Base-by-base conservation (phyloP, 257 asterid genomes). In the Nicotiana benthamiana region DNA sequence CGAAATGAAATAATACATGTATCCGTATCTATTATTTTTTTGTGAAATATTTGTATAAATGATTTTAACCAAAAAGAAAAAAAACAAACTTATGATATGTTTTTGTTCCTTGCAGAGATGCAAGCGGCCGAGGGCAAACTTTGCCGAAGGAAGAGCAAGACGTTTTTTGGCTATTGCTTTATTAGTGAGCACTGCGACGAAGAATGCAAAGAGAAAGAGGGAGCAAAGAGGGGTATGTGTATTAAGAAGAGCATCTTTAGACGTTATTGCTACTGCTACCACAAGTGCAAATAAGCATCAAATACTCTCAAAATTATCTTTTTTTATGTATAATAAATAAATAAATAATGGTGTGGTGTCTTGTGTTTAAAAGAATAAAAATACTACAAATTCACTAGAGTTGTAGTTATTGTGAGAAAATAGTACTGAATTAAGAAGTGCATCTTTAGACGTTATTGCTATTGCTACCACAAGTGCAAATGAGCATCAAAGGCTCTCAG, bases 251-350 rank as follows among this genome's bases (percentile, higher is more conserved):
- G 11, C 36, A 32, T 32, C 67, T 6, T 6, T 13, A 28, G 66
- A 18, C 27, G 13, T 51, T 56, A 18, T 51, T 80, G 83, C 43
- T 80, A 51, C 79, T 80, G 83, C 77, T 80, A 51, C 53, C 30
- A 9, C 66, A 28, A 64, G 48, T 79, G 82, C 24, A 32, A 32
- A 32, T 32, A 32, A 32, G 6, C 36, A 32, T 32, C 18, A 18
- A 16, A 16, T 53, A 2, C 59, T 15, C 7, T 52, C 57, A 1
- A 2, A 52, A 54, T 54, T 17, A 22, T 54, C 3, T 3, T 17
- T 54, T 1, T 0, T 5, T 17, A 17, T 17, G 60, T 17, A 53
- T 53, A 30, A 30, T 30, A 30, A 30, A 56, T 0, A 52, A 52
- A 16, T 52, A 52, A 52, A 52, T 13, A 18, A 4, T 52, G 17